Base-by-base conservation (phyloP, 1,284 basidiomycete species). In the Pseudozyma pruni region DNA sequence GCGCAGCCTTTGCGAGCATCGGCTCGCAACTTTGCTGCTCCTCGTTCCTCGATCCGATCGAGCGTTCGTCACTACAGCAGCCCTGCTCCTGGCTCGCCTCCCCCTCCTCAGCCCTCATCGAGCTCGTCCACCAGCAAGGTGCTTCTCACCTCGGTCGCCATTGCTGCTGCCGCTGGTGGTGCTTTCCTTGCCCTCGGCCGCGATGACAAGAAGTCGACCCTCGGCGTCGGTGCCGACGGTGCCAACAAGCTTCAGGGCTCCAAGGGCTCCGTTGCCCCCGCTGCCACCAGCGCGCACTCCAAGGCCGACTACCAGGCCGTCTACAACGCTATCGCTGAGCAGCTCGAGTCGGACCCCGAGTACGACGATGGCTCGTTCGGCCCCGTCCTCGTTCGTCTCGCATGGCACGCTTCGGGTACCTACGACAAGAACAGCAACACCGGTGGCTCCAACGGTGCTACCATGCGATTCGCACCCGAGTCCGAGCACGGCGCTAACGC, bases 331-430 rank as follows among this genome's bases (percentile, higher is more conserved):
- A 79, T 81, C 51, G 78, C 79, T 29, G 60, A 74, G 29, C 37
- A 53, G 40, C 68, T 81, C 46, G 80, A 81, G 52, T 56, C 64
- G 13, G 68, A 79, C 57, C 58, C 69, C 34, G 62, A 75, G 35
- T 78, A 78, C 61, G 76, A 78, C 40, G 74, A 78, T 25, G 76
- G 76, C 35, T 74, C 72, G 25, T 74, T 60, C 55, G 76, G 74
- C 19, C 76, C 76, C 17, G 89, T 98, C 40, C 83, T 98, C 53
- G 86, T 98, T 56, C 92, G 95, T 83, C 89, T 98, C 54, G 94
- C 94, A 25, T 97, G 94, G 86, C 86, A 86, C 80, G 83, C 89
- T 11, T 91, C 91, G 43, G 94, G 94, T 46, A 97, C 94, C 29
- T 81, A 80, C 62, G 66, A 67, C 74, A 93, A 93, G 86, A 87